Percentiles rank a stretch among this genome's conserved stretches.
Evolutionary conservation across 108 stramenopile genomes (phyloP).

Genomic region (Conticribra weissflogii): DNA sequence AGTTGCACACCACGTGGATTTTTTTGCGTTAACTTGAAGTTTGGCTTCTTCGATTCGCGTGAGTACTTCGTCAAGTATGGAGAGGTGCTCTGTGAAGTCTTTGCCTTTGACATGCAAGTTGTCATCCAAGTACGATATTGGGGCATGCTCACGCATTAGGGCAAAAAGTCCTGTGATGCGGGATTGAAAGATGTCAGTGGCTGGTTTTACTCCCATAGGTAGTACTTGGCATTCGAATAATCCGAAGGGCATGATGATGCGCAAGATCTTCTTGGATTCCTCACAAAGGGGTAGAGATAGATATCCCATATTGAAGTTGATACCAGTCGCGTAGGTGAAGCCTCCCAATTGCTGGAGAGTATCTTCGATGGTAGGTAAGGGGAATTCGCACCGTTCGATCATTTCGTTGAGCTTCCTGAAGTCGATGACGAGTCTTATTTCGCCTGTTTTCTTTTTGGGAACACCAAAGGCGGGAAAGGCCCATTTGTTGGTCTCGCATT

Average conservation of each 20-base stretch:
- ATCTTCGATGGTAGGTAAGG: background rate
- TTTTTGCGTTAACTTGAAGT: no score
- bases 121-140: conserved; percentile 1
- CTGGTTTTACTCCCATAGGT: conserved; percentile 17
- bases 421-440: conserved; percentile 15
- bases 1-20: background rate
- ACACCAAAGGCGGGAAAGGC: no score
- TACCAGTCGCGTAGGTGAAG: background rate
- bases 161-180: conserved; percentile 9
- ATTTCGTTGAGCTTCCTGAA: conserved; percentile 8
- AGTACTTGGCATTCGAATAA: no score
- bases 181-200: conserved; percentile 15
- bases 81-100: no score
- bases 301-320: conserved; percentile 26
- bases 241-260: conserved; percentile 8
- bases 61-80: background rate
- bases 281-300: conserved; percentile 7
- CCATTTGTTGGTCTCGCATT: no score
- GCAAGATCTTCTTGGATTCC: conserved; percentile 6
- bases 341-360: no score
- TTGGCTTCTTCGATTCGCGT: background rate
- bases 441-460: conserved; percentile 11
- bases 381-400: background rate
- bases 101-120: no score
- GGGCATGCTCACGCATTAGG: background rate